Conservation (phyloP, 2,329 filamentous ascomycete genomes). For the Beauveria pseudobassiana region DNA sequence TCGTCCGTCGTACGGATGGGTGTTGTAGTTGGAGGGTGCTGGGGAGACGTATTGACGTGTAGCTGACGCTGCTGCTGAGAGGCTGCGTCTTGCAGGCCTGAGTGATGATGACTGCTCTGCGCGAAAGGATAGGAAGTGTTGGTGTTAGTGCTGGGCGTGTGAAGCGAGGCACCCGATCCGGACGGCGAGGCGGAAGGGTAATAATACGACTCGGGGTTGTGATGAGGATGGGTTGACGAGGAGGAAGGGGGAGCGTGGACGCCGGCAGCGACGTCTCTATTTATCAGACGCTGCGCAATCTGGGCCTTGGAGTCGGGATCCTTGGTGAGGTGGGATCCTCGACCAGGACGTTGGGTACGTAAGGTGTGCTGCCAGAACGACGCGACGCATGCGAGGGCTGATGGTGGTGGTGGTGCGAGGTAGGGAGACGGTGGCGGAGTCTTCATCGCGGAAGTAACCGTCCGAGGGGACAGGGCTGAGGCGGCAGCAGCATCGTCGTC, state of each 20-base stretch:
- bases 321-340: conserved; percentile 39
- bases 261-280: conserved; percentile 16
- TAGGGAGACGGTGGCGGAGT: conserved; percentile 19
- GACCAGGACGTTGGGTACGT: conserved; percentile 41
- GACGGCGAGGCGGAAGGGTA: background rate
- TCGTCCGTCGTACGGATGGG: conserved; percentile 15
- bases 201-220: background rate
- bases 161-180: conserved; percentile 7
- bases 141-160: conserved; percentile 6
- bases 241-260: background rate
- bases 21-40: background rate
- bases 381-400: conserved; percentile 15
- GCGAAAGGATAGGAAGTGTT: conserved; percentile 4
- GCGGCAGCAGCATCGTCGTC: conserved; percentile 7
- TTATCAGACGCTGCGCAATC: conserved; percentile 33
- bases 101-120: conserved; percentile 15
- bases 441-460: conserved; percentile 39
- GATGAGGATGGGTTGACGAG: conserved; percentile 14
- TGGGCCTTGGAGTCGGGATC: conserved; percentile 31
- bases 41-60: conserved; percentile 2
- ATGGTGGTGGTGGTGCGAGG: conserved; percentile 15
- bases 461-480: conserved; percentile 38
- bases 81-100: background rate
- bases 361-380: conserved; percentile 30
- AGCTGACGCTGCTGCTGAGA: conserved; percentile 10